phyloP scores from a whole-genome alignment of 164 flowering plant species.

The Kalanchoe fedtschenkoi region DNA sequence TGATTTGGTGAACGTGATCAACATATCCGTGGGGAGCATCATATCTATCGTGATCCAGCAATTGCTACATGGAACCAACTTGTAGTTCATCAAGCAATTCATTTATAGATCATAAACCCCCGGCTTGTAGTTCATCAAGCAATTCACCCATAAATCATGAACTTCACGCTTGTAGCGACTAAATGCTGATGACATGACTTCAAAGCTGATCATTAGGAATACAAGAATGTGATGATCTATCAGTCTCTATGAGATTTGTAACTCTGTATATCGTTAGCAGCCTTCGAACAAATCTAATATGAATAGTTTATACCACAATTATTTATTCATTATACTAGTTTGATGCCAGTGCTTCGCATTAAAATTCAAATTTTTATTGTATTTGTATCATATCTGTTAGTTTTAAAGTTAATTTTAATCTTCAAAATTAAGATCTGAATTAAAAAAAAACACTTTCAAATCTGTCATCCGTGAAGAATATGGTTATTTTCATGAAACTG shows the following conservation, averaged over 20 bases:
- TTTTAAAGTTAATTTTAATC: no score
- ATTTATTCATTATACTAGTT: no score
- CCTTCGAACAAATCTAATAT: no score
- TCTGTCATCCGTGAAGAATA: no score
- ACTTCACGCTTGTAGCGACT: background rate
- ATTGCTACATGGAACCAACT: conserved; percentile 18
- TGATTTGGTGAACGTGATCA: conserved; percentile 74
- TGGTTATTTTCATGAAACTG: no score
- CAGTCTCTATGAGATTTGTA: background rate
- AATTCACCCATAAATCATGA: background rate
- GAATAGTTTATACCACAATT: no score
- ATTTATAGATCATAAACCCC: background rate
- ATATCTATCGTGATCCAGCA: conserved; percentile 71
- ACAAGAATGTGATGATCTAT: background rate
- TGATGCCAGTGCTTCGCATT: no score
- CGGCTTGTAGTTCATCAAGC: background rate
- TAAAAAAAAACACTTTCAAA: no score
- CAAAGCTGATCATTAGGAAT: background rate
- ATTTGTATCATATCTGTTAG: no score
- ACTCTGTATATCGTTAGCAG: no score
- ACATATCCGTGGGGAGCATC: conserved; percentile 78
- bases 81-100: background rate
- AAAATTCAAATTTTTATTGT: no score
- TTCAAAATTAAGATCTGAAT: no score
- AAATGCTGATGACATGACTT: background rate